Percentiles rank a stretch among this genome's conserved stretches.
Evolutionary conservation across 257 asterid species (phyloP).

Genomic region (Solanum pennellii): DNA sequence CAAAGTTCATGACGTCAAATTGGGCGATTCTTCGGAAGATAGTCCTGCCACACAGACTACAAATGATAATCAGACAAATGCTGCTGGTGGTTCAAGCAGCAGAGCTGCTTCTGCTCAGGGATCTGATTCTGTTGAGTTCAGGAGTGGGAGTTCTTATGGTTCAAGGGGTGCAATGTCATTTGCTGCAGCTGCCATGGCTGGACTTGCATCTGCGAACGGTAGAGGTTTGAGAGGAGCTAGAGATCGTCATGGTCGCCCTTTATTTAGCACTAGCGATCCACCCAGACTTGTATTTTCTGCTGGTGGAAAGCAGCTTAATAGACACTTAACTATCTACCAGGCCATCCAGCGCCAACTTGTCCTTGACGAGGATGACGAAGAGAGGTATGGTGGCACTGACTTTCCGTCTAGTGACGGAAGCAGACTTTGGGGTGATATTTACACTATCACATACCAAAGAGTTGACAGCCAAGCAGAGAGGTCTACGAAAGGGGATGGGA

Average conservation of each 20-base stretch:
- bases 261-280: slow-evolving; percentile 46
- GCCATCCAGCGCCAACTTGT: slow-evolving; percentile 89
- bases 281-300: slow-evolving; percentile 65
- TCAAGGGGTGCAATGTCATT: slow-evolving; percentile 95
- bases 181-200: slow-evolving; percentile 99
- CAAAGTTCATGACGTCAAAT: slow-evolving; percentile 84
- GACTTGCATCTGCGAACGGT: slow-evolving; percentile 67
- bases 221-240: slow-evolving; percentile 76
- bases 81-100: slow-evolving; percentile 68
- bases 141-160: slow-evolving; percentile 66
- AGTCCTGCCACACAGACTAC: slow-evolving; percentile 28
- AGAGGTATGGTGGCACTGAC: slow-evolving; percentile 62
- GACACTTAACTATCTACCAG: slow-evolving; percentile 79
- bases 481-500: slow-evolving; percentile 35
- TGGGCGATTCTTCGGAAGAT: slow-evolving; percentile 66
- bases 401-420: slow-evolving; percentile 75
- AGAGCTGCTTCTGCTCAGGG: slow-evolving; percentile 40
- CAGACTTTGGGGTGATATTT: slow-evolving; percentile 81
- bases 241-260: slow-evolving; percentile 57
- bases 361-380: slow-evolving; percentile 76
- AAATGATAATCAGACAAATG: slow-evolving; percentile 51
- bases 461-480: slow-evolving; percentile 61
- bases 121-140: slow-evolving; percentile 53
- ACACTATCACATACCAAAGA: slow-evolving; percentile 75
- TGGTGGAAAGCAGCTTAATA: slow-evolving; percentile 77